These are phyloP conservation scores for Solidago caesia DNA, from an alignment of 129 eudicot species.

Conservation along the genomic window DNA sequence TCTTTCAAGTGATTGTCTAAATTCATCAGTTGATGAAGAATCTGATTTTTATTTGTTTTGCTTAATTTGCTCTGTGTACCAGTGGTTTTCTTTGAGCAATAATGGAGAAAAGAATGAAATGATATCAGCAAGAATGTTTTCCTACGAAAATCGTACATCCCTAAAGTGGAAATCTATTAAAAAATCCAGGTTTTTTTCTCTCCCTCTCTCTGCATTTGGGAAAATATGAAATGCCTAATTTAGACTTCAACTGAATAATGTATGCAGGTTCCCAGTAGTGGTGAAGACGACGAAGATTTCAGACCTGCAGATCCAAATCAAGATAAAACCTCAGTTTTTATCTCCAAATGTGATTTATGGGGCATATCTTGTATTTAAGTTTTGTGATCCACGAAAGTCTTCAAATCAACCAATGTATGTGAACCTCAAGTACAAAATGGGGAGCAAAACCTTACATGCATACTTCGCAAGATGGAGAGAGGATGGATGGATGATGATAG, in stretches of 20 bases:
- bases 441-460: not conserved
- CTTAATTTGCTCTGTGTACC: not conserved
- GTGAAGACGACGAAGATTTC: not conserved
- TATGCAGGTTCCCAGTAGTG: not conserved
- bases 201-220: not conserved
- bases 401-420: not conserved
- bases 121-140: constrained; percentile 5
- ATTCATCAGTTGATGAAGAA: not conserved
- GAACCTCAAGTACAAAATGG: not conserved
- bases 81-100: not conserved
- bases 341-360: not conserved
- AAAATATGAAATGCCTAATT: no score
- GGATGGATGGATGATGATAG: not conserved
- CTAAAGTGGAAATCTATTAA: not conserved
- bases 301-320: not conserved
- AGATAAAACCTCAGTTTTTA: constrained; percentile 1
- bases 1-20: not conserved
- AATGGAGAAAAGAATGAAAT: not conserved
- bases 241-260: no score
- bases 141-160: not conserved
- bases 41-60: not conserved
- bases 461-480: not conserved
- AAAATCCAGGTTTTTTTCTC: not conserved
- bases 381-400: not conserved
- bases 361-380: not conserved